Conservation (phyloP, 257 asterid species). For the Fraxinus quadrangulata region DNA sequence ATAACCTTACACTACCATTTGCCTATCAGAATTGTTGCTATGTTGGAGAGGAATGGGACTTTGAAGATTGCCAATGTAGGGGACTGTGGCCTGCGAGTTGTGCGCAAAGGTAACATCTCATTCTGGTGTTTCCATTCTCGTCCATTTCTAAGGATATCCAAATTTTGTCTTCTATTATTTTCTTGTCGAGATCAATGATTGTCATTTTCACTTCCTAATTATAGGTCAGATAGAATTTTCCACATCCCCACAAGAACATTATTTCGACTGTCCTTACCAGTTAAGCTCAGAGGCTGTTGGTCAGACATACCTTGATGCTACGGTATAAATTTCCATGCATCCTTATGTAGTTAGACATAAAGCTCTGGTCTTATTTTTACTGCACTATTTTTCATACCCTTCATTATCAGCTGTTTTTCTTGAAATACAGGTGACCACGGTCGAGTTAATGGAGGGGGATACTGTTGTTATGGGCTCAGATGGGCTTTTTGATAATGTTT, state of each 20-base stretch:
- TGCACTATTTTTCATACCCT: background rate
- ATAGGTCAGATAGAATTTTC: conserved; percentile 70
- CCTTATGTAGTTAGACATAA: background rate
- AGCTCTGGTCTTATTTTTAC: background rate
- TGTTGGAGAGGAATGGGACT: conserved; percentile 72
- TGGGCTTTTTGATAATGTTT: conserved; percentile 82
- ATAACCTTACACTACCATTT: conserved; percentile 7
- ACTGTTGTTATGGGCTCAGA: conserved; percentile 74
- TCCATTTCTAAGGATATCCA: background rate
- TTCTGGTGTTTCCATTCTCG: background rate
- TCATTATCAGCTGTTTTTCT: conserved; percentile 5
- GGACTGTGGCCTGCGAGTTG: conserved; percentile 75
- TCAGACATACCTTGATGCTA: conserved; percentile 87
- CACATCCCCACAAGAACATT: conserved; percentile 86
- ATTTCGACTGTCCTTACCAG: conserved; percentile 91
- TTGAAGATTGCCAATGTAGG: conserved; percentile 80
- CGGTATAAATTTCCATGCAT: conserved; percentile 44
- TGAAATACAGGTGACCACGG: conserved; percentile 59
- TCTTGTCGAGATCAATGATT: background rate
- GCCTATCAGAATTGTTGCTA: conserved; percentile 64
- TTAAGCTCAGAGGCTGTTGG: conserved; percentile 80
- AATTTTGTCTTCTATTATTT: background rate
- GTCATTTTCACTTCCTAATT: conserved; percentile 6
- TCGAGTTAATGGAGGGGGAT: conserved; percentile 73
- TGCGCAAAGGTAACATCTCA: conserved; percentile 61